phyloP scores from a whole-genome alignment of 139 green algal species.

The Chlorella sp. region DNA sequence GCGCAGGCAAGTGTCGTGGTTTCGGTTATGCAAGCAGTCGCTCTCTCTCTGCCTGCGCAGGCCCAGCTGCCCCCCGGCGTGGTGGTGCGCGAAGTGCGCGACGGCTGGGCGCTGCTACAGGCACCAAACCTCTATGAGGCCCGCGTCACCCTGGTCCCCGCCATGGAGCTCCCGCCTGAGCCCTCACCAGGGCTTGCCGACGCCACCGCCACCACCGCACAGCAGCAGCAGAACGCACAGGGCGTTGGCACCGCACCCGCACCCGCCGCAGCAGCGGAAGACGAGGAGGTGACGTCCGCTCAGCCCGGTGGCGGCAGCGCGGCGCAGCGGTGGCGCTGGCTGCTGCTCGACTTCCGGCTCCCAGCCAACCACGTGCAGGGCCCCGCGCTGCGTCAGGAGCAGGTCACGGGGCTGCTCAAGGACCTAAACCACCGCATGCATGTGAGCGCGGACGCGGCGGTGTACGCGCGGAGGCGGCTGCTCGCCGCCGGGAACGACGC shows the following conservation, averaged over 20 bases:
- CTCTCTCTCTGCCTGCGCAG: neutral
- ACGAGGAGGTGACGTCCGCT: constrained; percentile 12
- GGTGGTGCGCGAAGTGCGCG: constrained; percentile 9
- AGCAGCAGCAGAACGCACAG: neutral
- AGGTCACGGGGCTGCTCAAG: constrained; percentile 17
- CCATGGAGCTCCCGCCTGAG: constrained; percentile 1
- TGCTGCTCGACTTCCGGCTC: constrained; percentile 28
- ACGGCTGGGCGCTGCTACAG: constrained; percentile 22
- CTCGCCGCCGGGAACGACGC: neutral
- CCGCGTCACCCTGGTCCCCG: constrained; percentile 29
- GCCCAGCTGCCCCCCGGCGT: constrained; percentile 9
- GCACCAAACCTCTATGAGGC: constrained; percentile 32
- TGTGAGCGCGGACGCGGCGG: constrained; percentile 29
- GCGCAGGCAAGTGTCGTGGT: neutral
- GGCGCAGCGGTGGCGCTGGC: constrained; percentile 34
- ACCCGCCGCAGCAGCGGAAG: constrained; percentile 2
- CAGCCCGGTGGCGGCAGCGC: constrained; percentile 4
- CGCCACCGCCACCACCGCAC: neutral
- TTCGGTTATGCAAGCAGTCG: neutral
- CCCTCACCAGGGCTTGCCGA: neutral
- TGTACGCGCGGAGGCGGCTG: constrained; percentile 12
- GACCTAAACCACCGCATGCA: constrained; percentile 34
- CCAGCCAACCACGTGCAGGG: neutral
- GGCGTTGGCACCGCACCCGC: neutral
- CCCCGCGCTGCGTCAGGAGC: neutral